Percentiles rank a stretch among this genome's conserved stretches.
Conservation (phyloP, 768 basidiomycete genomes). For the Sarcodon sp. region DNA sequence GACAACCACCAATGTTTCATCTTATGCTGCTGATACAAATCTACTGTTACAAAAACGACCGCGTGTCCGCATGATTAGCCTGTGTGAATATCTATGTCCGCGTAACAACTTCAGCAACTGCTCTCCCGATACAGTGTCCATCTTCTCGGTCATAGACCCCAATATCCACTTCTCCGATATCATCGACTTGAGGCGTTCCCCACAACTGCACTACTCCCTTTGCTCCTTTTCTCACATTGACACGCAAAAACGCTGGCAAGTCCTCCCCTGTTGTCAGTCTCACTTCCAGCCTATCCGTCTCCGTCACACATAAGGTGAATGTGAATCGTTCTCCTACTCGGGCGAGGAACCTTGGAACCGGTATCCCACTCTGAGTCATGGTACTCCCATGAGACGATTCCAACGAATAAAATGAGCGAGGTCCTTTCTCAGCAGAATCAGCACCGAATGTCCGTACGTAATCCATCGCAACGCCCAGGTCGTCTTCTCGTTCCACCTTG, state of each 20-base stretch:
- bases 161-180: slow-evolving; percentile 40
- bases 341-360: slow-evolving; percentile 29
- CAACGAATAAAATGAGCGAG: slow-evolving; percentile 42
- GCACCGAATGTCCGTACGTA: slow-evolving; percentile 61
- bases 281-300: slow-evolving; percentile 27
- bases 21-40: no score
- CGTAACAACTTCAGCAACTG: slow-evolving; percentile 42
- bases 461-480: slow-evolving; percentile 54
- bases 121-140: slow-evolving; percentile 38
- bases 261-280: slow-evolving; percentile 36
- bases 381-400: slow-evolving; percentile 40
- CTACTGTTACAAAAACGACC: no score
- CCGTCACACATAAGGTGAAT: slow-evolving; percentile 35
- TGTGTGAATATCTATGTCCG: slow-evolving; percentile 11
- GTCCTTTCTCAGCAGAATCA: slow-evolving; percentile 15
- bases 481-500: slow-evolving; percentile 30
- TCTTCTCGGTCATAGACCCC: slow-evolving; percentile 40
- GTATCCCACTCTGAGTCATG: slow-evolving; percentile 14
- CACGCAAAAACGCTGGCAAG: slow-evolving; percentile 43
- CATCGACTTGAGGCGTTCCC: slow-evolving; percentile 34
- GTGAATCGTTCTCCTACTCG: slow-evolving; percentile 47
- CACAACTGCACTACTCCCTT: slow-evolving; percentile 42
- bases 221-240: slow-evolving; percentile 28
- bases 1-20: no score
- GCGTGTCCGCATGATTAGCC: background rate